Base-by-base conservation (phyloP, 2,329 filamentous ascomycete genomes). In the Coniochaeta prunicola region DNA sequence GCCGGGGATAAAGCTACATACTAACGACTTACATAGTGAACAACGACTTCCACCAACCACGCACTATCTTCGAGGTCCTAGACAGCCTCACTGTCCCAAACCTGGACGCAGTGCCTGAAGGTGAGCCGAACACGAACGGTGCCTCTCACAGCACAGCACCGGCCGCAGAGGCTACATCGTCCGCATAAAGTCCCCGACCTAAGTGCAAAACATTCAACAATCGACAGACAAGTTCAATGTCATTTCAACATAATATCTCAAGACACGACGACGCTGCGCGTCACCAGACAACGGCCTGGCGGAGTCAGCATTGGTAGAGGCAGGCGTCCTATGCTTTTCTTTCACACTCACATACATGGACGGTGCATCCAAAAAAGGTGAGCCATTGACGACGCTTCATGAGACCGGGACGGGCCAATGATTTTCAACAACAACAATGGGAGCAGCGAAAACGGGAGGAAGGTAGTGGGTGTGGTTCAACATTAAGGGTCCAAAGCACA, bases 41-140 rank as follows among this genome's bases (percentile, higher is more conserved):
- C 78, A 99, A 99, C 70, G 92, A 99, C 72, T 99, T 99, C 86
- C 91, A 96, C 72, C 82, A 91, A 66, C 85, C 85, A 58, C 81
- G 85, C 57, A 87, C 86, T 58, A 89, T 99, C 65, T 97, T 96
- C 71, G 83, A 89, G 53, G 79, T 97, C 28, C 94, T 99, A 71
- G 83, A 92, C 17, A 91, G 85, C 26, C 80, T 99, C 3, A 72
- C 82, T 61, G 85, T 90, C n/a, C 75, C 84, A 53, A 82, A 86
- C 61, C 75, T 92, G 56, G 82, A 90, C 62, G 70, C 64, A 59
- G 66, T 70, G 57, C 65, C 71, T 36, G 68, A 70, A 56, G 60
- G 70, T 8, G 63, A 66, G 53, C 64, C 38, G 1, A 21, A 40
- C 17, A 19, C 62, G 1, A 60, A 66, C 34, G 61, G 59, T 30